These are phyloP conservation scores for Chaetomiaceae sp. DNA, from an alignment of 2,329 filamentous ascomycete species.

Conservation along the genomic window DNA sequence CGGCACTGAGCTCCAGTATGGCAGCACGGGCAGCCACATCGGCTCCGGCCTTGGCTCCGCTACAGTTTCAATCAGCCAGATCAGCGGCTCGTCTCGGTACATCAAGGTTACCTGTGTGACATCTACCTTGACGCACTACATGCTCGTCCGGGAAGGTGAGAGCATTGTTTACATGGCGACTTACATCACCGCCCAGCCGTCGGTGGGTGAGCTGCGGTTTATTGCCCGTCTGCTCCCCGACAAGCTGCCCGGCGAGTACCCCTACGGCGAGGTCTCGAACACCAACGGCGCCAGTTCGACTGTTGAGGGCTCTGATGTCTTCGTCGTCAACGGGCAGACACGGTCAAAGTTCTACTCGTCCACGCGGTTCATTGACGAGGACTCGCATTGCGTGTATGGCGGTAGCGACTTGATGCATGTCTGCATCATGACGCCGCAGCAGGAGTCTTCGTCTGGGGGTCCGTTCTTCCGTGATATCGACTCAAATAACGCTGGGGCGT, in stretches of 20 bases:
- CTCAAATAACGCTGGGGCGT: constrained; percentile 57
- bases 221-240: constrained; percentile 55
- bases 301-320: constrained; percentile 58
- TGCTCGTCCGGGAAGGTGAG: constrained; percentile 57
- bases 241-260: constrained; percentile 48
- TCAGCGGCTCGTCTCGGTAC: constrained; percentile 38
- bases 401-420: constrained; percentile 47
- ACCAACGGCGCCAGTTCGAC: constrained; percentile 47
- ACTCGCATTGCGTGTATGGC: constrained; percentile 57
- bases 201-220: constrained; percentile 58
- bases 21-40: constrained; percentile 50
- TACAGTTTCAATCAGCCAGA: constrained; percentile 47
- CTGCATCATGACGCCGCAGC: constrained; percentile 55
- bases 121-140: constrained; percentile 59
- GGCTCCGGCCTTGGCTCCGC: constrained; percentile 55
- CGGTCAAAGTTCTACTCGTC: constrained; percentile 68
- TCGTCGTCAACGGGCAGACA: constrained; percentile 56
- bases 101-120: constrained; percentile 60
- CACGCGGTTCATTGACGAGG: constrained; percentile 65
- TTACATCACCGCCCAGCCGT: constrained; percentile 54
- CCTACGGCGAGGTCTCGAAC: constrained; percentile 52
- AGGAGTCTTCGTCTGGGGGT: constrained; percentile 60
- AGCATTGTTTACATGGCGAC: constrained; percentile 59
- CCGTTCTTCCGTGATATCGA: constrained; percentile 65
- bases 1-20: constrained; percentile 55